Conservation (phyloP, 306 rosid genomes). For the Casuarina glauca region DNA sequence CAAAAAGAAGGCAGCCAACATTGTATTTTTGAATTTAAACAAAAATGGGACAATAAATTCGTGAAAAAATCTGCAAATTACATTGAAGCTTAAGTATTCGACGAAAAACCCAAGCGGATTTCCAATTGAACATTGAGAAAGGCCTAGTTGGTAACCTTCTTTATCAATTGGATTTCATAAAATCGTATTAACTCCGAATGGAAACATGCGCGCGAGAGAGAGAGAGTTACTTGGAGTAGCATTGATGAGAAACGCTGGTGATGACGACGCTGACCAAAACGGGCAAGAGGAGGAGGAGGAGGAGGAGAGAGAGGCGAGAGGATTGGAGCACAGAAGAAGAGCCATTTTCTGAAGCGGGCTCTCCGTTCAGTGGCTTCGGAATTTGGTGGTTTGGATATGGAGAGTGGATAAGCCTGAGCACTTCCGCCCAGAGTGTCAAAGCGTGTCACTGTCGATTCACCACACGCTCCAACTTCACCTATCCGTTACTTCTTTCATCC, state of each 20-base stretch:
- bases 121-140: not conserved
- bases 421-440: not conserved
- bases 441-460: not conserved
- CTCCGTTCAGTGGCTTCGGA: not conserved
- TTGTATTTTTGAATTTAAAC: not conserved
- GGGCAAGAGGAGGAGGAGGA: conserved; percentile 36
- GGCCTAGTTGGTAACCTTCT: not conserved
- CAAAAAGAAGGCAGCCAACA: not conserved
- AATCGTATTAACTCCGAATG: not conserved
- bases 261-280: conserved; percentile 4
- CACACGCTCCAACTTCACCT: too few species aligned
- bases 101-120: conserved; percentile 1
- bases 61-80: not conserved
- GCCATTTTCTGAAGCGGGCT: conserved; percentile 39
- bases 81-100: not conserved
- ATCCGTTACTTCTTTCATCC: too few species aligned
- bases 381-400: not conserved
- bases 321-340: conserved; percentile 52
- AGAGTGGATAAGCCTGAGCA: not conserved
- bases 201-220: not conserved
- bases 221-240: conserved; percentile 40
- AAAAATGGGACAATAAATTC: not conserved
- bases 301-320: conserved; percentile 37
- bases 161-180: not conserved
- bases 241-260: conserved; percentile 17